Evolutionary conservation across 352 stramenopile species (phyloP).

Genomic region (Phytophthora pseudosyringae): DNA sequence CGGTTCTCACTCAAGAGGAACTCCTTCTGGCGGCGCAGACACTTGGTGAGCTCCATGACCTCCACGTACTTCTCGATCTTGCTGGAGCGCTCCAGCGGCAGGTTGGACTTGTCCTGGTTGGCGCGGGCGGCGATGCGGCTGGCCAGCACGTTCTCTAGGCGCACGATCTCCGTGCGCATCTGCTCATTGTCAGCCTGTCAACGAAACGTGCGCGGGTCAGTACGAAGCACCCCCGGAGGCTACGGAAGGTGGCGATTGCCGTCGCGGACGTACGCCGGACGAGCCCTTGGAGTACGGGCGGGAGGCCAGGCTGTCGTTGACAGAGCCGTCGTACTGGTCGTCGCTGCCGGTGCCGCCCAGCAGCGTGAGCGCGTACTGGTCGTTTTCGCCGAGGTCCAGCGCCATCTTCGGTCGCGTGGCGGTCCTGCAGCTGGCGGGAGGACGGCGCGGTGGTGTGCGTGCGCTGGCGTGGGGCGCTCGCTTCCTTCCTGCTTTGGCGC

Average conservation of each 20-base stretch:
- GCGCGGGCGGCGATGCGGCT: constrained; percentile 73
- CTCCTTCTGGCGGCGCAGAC: constrained; percentile 84
- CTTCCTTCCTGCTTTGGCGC: constrained; percentile 8
- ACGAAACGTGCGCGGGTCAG: neutral
- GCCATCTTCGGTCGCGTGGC: constrained; percentile 32
- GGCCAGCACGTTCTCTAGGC: constrained; percentile 75
- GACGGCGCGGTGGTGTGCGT: neutral
- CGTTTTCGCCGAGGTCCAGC: constrained; percentile 42
- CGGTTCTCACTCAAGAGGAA: constrained; percentile 87
- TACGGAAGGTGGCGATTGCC: neutral
- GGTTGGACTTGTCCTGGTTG: constrained; percentile 73
- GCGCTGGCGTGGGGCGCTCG: neutral
- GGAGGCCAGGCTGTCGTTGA: constrained; percentile 32
- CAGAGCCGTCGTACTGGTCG: constrained; percentile 52
- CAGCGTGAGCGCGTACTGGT: constrained; percentile 65
- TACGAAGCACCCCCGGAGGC: neutral
- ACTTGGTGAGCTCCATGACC: constrained; percentile 90
- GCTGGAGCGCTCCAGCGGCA: constrained; percentile 76
- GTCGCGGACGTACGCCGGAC: constrained; percentile 44
- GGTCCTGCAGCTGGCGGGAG: neutral
- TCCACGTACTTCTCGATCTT: constrained; percentile 91
- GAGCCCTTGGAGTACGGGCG: constrained; percentile 69
- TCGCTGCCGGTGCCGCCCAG: constrained; percentile 62
- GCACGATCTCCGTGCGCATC: constrained; percentile 82
- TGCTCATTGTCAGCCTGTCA: constrained; percentile 74